Evolutionary conservation across 2,329 filamentous ascomycete genomes (phyloP).

Genomic region (Penicillium sp.): DNA sequence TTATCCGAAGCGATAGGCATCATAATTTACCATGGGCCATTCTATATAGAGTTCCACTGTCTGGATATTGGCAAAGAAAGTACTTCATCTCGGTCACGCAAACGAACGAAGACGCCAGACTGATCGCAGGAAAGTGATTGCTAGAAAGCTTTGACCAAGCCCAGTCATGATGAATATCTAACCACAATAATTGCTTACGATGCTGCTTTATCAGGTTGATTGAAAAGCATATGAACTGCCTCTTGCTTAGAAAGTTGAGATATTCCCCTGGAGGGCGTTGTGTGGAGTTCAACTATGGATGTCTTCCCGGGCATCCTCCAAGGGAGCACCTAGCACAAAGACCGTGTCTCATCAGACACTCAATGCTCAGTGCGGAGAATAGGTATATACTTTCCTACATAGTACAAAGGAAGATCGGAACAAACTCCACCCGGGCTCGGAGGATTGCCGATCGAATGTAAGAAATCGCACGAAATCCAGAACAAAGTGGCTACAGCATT

Average conservation of each 20-base stretch:
- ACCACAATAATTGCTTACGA: background rate
- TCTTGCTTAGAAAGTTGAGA: slow-evolving; percentile 8
- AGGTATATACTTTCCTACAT: background rate
- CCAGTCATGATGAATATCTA: background rate
- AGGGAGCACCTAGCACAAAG: background rate
- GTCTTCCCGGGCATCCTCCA: background rate
- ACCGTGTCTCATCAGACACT: background rate
- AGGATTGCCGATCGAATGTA: background rate
- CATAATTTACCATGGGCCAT: no score
- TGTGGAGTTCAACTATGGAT: background rate
- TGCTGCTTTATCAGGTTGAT: slow-evolving; percentile 5
- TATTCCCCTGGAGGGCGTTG: background rate
- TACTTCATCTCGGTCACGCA: background rate
- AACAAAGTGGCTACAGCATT: no score
- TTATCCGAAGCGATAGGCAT: background rate
- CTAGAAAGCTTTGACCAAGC: background rate
- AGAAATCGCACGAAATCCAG: background rate
- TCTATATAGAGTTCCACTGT: background rate
- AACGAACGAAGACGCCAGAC: background rate
- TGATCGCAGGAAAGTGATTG: background rate
- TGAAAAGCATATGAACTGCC: slow-evolving; percentile 17
- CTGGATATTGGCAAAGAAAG: background rate
- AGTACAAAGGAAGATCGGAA: slow-evolving; percentile 6
- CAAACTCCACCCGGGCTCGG: background rate
- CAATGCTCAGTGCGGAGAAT: background rate